Evolutionary conservation across 2,329 filamentous ascomycete species (phyloP), one percentile per base, ranked within the genome.

Genomic region (Apiospora arundinis): DNA sequence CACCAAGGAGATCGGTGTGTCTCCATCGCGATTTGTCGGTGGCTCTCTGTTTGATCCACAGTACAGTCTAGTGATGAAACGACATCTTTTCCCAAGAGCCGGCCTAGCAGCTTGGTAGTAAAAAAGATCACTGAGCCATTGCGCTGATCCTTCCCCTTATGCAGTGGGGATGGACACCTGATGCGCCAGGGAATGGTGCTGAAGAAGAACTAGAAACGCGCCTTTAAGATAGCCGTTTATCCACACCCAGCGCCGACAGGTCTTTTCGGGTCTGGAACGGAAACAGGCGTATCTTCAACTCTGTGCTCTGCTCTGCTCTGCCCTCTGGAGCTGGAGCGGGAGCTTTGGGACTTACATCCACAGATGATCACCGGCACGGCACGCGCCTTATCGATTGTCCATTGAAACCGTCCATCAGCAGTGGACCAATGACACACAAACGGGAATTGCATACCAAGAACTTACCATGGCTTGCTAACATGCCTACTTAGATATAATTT

Each of bases 341-440:
- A 32, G 32, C 32, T 25, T 32, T 18, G 18, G 16, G 25, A 56
- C 49, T 28, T 60, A 37, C 52, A 60, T 60, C 52, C 28, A 37
- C 52, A 37, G 52, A 40, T 32, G 46, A 21, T 32, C 21, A 23
- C 56, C 56, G 56, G 56, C 11, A 63, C 56, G 56, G 56, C 56
- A 40, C 56, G 56, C 56, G 9, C 18, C 56, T 63, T 63, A 63
- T 63, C 56, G 56, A 63, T 63, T 63, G 56, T 45, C 21, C 28
- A 63, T 23, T 63, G 32, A 63, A 63, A 63, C 56, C 32, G 32
- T 9, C 56, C 18, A n/a, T 32, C 56, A 40, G 21, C 56, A 4
- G 28, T 21, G 28, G 56, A 40, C 56, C 56, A 63, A 23, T 40
- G 14, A 56, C 25, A 56, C 12, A 28, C 23, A 28, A 56, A 32